Base-by-base conservation (phyloP, 371 early-diverging fungal genomes). In the Amoeboaphelidium protococcarum region DNA sequence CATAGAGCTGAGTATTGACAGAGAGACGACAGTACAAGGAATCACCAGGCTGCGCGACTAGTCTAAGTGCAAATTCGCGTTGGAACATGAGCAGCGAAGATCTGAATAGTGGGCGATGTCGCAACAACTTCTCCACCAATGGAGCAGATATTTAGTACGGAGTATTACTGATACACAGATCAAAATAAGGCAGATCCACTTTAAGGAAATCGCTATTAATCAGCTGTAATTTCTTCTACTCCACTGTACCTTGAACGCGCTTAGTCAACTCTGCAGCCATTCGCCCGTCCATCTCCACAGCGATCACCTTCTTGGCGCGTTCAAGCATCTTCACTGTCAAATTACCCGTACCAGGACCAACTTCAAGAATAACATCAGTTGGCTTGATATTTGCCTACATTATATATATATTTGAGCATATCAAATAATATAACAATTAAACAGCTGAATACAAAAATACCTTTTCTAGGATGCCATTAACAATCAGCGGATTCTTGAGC, bases 271-370 rank as follows among this genome's bases (percentile, higher is more conserved):
- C 98, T 13, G 95, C 87, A 20, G 98, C 98, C 54, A 99, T 64
- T 53, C 95, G 76, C 46, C 85, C 84, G 66, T 99, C 98, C 64
- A 80, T 83, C 71, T 99, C 99, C 26, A 87, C 83, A n/a, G 83
- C 91, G 31, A 77, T 61, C 12, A 90, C 86, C 65, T 81, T 88
- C 59, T 97, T 97, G 49, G 84, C 82, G 51, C 82, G 76, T 47
- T 78, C 80, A 44, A 99, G 69, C 47, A 98, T 86, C 64, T 85
- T 82, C 27, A 97, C 77, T 3, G 97, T 94, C 58, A 99, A 73
- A 66, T 95, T 98, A 62, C 99, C 99, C n/a, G 98, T 99, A 69
- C 99, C 99, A 10, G 96, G 97, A 62, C 98, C 99, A 46, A 99
- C 79, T 72, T 99, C 99, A 20, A 99, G 74, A 4, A 97, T 94